Conservation (phyloP, 1,284 basidiomycete genomes). For the Chalciporus sp. region DNA sequence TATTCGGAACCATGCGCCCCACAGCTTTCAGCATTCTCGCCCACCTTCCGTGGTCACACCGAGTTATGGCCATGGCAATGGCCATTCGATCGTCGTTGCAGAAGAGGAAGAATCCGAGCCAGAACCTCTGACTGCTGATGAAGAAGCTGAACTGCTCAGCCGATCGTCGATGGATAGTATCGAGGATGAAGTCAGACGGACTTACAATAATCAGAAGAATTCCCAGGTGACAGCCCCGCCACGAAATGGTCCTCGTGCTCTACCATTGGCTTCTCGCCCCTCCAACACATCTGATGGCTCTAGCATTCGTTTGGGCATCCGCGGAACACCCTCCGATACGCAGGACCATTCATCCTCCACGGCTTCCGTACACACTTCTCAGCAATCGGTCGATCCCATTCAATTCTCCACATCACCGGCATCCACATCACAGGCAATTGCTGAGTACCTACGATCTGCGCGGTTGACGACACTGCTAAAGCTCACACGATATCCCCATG, state of each 20-base stretch:
- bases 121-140: conserved; percentile 49
- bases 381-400: conserved; percentile 47
- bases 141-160: conserved; percentile 64
- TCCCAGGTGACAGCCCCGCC: conserved; percentile 42
- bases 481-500: conserved; percentile 78
- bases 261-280: conserved; percentile 23
- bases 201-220: conserved; percentile 60
- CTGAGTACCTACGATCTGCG: conserved; percentile 82
- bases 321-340: conserved; percentile 17
- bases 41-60: conserved; percentile 47
- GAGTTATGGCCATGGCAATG: conserved; percentile 50
- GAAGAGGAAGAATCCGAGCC: conserved; percentile 53
- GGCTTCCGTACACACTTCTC: conserved; percentile 44
- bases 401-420: conserved; percentile 45
- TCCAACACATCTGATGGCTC: conserved; percentile 35
- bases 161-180: conserved; percentile 84
- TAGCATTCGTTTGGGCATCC: conserved; percentile 24
- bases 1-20: conserved; percentile 71
- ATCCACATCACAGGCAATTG: conserved; percentile 69
- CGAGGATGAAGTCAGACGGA: conserved; percentile 74
- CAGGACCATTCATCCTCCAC: conserved; percentile 41
- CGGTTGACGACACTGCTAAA: conserved; percentile 82
- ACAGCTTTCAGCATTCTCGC: conserved; percentile 48
- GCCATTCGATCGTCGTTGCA: conserved; percentile 43
- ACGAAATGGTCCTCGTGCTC: conserved; percentile 24